Evolutionary conservation across 805 yeast species (phyloP).

Genomic region (Metschnikowia cerradonensis): DNA sequence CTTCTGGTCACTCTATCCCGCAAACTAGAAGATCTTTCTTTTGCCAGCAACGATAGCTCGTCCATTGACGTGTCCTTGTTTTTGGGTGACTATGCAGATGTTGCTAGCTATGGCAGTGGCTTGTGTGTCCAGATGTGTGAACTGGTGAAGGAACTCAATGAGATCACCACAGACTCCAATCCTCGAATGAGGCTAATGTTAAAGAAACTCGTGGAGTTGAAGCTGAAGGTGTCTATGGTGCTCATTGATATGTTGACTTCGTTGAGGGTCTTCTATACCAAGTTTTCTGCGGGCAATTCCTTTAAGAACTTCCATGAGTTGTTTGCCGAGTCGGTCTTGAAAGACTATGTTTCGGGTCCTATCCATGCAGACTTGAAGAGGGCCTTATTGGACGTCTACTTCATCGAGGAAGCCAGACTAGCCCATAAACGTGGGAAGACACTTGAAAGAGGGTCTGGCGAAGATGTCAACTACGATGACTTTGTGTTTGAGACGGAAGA

Average conservation of each 20-base stretch:
- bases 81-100: slow-evolving; percentile 19
- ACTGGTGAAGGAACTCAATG: slow-evolving; percentile 9
- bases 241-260: slow-evolving; percentile 32
- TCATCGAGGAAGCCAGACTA: slow-evolving; percentile 45
- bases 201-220: slow-evolving; percentile 22
- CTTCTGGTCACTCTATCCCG: slow-evolving; percentile 26
- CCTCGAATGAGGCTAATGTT: slow-evolving; percentile 10
- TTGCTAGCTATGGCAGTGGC: slow-evolving; percentile 14
- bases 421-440: slow-evolving; percentile 35
- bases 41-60: slow-evolving; percentile 18
- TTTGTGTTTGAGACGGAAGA: slow-evolving; percentile 6
- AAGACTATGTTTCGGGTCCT: slow-evolving; percentile 17
- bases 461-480: slow-evolving; percentile 43
- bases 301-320: slow-evolving; percentile 31
- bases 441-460: slow-evolving; percentile 50
- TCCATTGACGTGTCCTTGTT: slow-evolving; percentile 22
- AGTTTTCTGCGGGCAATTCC: slow-evolving; percentile 19
- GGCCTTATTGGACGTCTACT: slow-evolving; percentile 39
- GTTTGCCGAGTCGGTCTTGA: slow-evolving; percentile 20
- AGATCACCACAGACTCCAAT: slow-evolving; percentile 6
- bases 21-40: slow-evolving; percentile 33
- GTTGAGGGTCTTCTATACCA: slow-evolving; percentile 31
- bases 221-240: slow-evolving; percentile 22
- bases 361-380: slow-evolving; percentile 28
- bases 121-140: slow-evolving; percentile 10